Evolutionary conservation across 148 eudicot species (phyloP).

Genomic region (Heliosperma pusillum): DNA sequence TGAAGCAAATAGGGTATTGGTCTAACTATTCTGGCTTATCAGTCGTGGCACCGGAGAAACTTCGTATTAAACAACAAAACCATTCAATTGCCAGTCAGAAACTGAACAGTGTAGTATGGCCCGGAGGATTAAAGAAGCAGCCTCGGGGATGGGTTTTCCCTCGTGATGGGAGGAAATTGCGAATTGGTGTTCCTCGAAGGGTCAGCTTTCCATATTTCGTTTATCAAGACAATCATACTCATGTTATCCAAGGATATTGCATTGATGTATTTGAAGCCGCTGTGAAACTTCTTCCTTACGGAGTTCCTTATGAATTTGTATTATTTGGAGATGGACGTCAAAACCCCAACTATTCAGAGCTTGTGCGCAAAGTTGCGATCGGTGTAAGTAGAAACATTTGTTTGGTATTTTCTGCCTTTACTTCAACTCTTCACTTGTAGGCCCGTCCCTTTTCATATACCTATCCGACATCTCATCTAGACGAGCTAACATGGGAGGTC

Average conservation of each 20-base stretch:
- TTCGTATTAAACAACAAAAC: slow-evolving; percentile 29
- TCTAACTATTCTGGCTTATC: slow-evolving; percentile 50
- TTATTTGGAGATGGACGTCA: slow-evolving; percentile 41
- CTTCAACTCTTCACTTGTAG: not conserved
- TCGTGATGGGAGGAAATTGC: slow-evolving; percentile 36
- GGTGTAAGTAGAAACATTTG: slow-evolving; percentile 36
- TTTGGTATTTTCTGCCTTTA: slow-evolving; percentile 1
- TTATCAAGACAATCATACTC: slow-evolving; percentile 27
- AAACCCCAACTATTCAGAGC: slow-evolving; percentile 43
- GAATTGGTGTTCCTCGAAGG: slow-evolving; percentile 44
- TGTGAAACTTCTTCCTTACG: slow-evolving; percentile 38
- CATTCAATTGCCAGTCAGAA: slow-evolving; percentile 35
- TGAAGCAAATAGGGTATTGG: slow-evolving; percentile 48
- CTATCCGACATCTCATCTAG: not conserved
- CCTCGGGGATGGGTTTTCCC: slow-evolving; percentile 56
- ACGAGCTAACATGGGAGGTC: not conserved
- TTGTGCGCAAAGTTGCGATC: slow-evolving; percentile 32
- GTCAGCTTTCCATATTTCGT: slow-evolving; percentile 42
- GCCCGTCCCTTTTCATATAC: not conserved
- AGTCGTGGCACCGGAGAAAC: slow-evolving; percentile 40
- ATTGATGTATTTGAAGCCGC: slow-evolving; percentile 52
- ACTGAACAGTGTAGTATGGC: slow-evolving; percentile 43
- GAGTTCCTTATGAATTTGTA: slow-evolving; percentile 37
- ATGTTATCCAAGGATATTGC: slow-evolving; percentile 36
- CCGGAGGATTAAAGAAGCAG: slow-evolving; percentile 31